A percentile compares a stretch with the other conserved stretches of the same genome.
phyloP scores from a whole-genome alignment of 805 yeast genomes.

The Saturnispora quitensis region DNA sequence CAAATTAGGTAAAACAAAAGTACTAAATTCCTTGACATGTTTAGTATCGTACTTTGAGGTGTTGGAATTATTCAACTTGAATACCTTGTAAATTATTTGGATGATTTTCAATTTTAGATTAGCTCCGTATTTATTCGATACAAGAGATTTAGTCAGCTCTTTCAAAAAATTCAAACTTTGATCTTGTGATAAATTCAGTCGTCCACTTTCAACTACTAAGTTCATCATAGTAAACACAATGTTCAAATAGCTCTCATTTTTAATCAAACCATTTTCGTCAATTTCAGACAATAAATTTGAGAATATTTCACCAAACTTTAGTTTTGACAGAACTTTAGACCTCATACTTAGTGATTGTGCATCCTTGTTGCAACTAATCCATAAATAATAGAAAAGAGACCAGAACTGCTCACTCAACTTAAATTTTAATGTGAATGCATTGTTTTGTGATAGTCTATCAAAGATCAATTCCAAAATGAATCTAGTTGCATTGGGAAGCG shows the following conservation, averaged over 20 bases:
- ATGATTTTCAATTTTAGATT: constrained; percentile 4
- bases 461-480: constrained; percentile 52
- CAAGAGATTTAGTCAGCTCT: constrained; percentile 7
- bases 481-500: constrained; percentile 44
- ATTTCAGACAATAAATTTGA: constrained; percentile 18
- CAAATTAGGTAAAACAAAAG: constrained; percentile 19
- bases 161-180: constrained; percentile 20
- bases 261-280: constrained; percentile 15
- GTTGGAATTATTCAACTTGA: constrained; percentile 19
- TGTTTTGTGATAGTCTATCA: constrained; percentile 49
- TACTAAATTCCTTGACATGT: constrained; percentile 20
- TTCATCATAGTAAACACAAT: constrained; percentile 13
- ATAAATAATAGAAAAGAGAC: constrained; percentile 35
- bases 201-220: constrained; percentile 12
- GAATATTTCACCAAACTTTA: constrained; percentile 33
- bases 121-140: not conserved
- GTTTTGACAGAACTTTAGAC: constrained; percentile 32
- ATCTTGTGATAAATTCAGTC: constrained; percentile 19
- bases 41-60: constrained; percentile 21
- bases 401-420: constrained; percentile 38
- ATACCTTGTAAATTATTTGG: constrained; percentile 10
- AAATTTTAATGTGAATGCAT: constrained; percentile 29
- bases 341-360: constrained; percentile 26
- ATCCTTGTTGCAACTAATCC: constrained; percentile 17
- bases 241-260: constrained; percentile 18